Evolutionary conservation across 805 yeast genomes (phyloP), one percentile per base, ranked within the genome.

Genomic region (Candida fluviatilis): DNA sequence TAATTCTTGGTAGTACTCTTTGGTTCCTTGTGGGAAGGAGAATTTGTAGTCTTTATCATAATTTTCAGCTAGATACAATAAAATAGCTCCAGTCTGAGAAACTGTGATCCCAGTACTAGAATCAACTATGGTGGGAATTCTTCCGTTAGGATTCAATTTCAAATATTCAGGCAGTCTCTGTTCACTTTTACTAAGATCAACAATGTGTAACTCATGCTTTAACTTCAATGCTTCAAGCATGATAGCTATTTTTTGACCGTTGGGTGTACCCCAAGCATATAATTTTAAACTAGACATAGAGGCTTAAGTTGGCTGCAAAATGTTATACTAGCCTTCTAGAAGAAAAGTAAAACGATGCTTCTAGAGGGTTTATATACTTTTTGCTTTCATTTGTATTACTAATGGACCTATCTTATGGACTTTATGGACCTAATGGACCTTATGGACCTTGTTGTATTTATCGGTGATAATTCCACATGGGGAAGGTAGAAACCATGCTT

Each of bases 31-130:
- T 18, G 56, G 59, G 43, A 57, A 73, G 17, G 72, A 64, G 47
- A 45, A 70, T 54, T 75, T 75, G 43, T 68, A 54, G 7, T 76
- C 77, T 37, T 57, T 70, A 51, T 82, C 87, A 52, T 74, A 82
- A 44, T 69, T 76, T 46, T 78, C 84, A 38, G 75, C 78, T 28
- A 81, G 55, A 52, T 78, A 82, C 41, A 66, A 58, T 56, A 82
- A 54, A 43, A 81, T 80, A 2, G 86, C 84, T 23, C 75, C 85
- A 23, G 80, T 68, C 57, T 81, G 86, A 47, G 71, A 69, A 18
- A 82, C 51, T 16, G 73, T 60, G 19, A 65, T 64, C 3, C 78
- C 80, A 4, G 69, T 62, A 25, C 53, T 49, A 29, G 56, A 52
- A 43, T 66, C 69, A 1, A 63, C 61, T 25, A 82, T 55, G 0